Conservation (phyloP, 2,329 filamentous ascomycete species). For the Tolypocladium sp. region DNA sequence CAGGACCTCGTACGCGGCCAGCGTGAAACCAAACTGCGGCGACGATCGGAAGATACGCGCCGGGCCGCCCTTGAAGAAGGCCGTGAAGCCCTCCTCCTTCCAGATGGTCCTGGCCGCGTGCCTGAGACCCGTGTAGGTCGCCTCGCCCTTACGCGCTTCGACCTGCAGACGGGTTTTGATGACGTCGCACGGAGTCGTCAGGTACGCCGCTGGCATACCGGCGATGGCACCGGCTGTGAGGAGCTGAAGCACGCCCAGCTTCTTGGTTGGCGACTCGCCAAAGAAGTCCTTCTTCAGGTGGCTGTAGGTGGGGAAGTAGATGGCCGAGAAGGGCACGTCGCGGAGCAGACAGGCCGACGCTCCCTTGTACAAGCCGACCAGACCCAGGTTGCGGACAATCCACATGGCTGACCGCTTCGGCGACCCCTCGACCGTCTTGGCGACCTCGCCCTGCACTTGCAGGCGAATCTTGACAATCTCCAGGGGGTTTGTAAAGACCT, state of each 20-base stretch:
- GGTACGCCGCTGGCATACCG: slow-evolving; percentile 84
- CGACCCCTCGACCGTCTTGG: slow-evolving; percentile 73
- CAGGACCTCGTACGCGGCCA: slow-evolving; percentile 89
- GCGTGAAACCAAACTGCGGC: slow-evolving; percentile 95
- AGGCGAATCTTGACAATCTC: slow-evolving; percentile 99
- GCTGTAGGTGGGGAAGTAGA: slow-evolving; percentile 96
- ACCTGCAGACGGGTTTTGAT: slow-evolving; percentile 99
- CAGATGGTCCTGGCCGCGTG: slow-evolving; percentile 78
- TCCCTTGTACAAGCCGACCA: slow-evolving; percentile 93
- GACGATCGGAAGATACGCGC: slow-evolving; percentile 92
- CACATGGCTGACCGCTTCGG: slow-evolving; percentile 91
- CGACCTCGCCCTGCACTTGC: slow-evolving; percentile 92
- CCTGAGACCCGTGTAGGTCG: slow-evolving; percentile 74
- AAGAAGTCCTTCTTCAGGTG: slow-evolving; percentile 93
- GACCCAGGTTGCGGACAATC: slow-evolving; percentile 92
- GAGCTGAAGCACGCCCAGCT: slow-evolving; percentile 82
- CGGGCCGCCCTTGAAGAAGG: slow-evolving; percentile 97
- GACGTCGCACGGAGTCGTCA: slow-evolving; percentile 95
- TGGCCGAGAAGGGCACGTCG: slow-evolving; percentile 95
- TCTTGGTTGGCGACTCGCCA: slow-evolving; percentile 79
- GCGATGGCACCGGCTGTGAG: slow-evolving; percentile 91
- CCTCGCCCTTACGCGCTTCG: slow-evolving; percentile 92
- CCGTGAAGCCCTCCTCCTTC: slow-evolving; percentile 85
- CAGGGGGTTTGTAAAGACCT: slow-evolving; percentile 95
- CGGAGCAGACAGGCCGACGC: slow-evolving; percentile 89